Base-by-base conservation (phyloP, 169 alveolate species). In the Theileria orientalis region DNA sequence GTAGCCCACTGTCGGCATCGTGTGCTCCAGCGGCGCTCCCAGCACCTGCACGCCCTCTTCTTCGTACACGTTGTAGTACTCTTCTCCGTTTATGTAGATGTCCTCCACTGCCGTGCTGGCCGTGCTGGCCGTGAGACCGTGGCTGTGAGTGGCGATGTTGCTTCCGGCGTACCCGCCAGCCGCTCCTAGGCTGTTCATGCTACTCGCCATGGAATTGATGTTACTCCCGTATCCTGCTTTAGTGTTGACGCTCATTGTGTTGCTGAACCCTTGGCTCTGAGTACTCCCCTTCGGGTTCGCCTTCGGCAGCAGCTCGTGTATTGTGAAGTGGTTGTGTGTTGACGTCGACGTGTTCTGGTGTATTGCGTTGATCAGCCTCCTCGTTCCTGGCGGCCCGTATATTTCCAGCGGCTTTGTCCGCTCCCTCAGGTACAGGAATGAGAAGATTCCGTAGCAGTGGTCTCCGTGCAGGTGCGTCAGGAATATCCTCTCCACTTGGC, bases 401-500 rank as follows among this genome's bases (percentile, higher is more conserved):
- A 92, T 83, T 40, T 84, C 91, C 63, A 86, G 37, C 41, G 77
- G 77, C 7, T 25, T 69, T 1, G 25, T n/a, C 16, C 68, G 30
- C 16, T 42, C 29, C 25, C 46, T 46, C 0, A 37, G 47, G 63
- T 54, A 32, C 32, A 82, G 57, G 74, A 82, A 82, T 33, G 94
- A 68, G 19, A 91, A 89, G 6, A 92, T 42, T 13, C 96, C 96
- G 25, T 86, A 74, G 46, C 90, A 87, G 75, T 92, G 96, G 74
- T 92, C 96, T 23, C 96, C 96, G 78, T 92, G 96, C 57, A 92
- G 54, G 63, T 92, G 96, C 2, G 96, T 90, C 46, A 92, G 72
- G 69, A 92, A 92, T 8, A 92, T 86, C 52, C 77, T 82, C 19
- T 76, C 76, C 21, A 89, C 89, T 2, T 74, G 66, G 46, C 19